A percentile compares a stretch with the other conserved stretches of the same genome.
phyloP scores from a whole-genome alignment of 2,329 filamentous ascomycete species.

The Exophiala alcalophila region DNA sequence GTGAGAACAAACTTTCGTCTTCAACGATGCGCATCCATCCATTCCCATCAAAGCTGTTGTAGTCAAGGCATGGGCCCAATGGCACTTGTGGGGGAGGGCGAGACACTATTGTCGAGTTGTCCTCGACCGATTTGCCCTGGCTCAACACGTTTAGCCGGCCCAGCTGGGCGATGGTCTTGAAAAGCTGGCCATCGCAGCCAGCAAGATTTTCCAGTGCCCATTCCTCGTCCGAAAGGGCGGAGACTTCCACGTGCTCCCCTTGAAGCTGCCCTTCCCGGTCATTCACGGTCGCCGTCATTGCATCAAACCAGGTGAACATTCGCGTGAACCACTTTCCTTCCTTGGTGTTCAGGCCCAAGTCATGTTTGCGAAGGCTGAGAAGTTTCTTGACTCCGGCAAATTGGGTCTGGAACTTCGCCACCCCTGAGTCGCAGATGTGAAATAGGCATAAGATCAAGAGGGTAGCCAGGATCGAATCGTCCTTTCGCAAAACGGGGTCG shows the following conservation, averaged over 20 bases:
- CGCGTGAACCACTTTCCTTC: conserved; percentile 76
- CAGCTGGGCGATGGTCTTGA: conserved; percentile 79
- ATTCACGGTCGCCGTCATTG: conserved; percentile 87
- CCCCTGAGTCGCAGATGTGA: conserved; percentile 87
- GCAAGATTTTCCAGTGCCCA: conserved; percentile 79
- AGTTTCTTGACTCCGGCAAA: conserved; percentile 92
- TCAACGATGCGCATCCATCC: conserved; percentile 32
- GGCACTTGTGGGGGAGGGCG: conserved; percentile 37
- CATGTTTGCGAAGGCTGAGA: conserved; percentile 68
- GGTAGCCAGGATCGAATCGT: conserved; percentile 84
- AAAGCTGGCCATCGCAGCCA: conserved; percentile 81
- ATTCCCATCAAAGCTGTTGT: conserved; percentile 61
- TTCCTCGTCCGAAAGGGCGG: conserved; percentile 62
- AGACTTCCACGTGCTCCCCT: conserved; percentile 61
- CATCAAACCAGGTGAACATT: conserved; percentile 92
- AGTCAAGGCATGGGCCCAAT: conserved; percentile 24
- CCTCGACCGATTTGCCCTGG: conserved; percentile 54
- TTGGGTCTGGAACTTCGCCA: conserved; percentile 89
- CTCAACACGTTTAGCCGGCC: conserved; percentile 81
- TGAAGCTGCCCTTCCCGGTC: conserved; percentile 81
- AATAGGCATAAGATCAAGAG: conserved; percentile 86
- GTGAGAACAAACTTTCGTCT: conserved; percentile 49
- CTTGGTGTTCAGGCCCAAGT: conserved; percentile 45
- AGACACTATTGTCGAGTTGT: conserved; percentile 25
- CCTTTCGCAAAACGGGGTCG: conserved; percentile 68